These are phyloP conservation scores for Petunia axillaris DNA, from an alignment of 257 asterid genomes.

Conservation along the genomic window DNA sequence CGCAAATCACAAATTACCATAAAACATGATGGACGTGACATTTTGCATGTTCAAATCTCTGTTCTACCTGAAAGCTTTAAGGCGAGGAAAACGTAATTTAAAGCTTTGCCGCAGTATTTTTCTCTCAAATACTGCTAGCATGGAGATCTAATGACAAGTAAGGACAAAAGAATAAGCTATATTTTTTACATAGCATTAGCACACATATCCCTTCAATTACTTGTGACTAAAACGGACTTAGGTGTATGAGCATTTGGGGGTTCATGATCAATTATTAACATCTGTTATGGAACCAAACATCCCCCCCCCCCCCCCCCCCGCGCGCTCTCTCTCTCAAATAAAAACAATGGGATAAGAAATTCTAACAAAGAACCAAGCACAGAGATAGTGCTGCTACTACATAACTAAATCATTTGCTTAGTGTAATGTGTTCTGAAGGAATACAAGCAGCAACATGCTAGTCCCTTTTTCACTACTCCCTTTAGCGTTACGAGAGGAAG, in stretches of 20 bases:
- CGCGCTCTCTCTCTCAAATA: not conserved
- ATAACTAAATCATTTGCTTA: not conserved
- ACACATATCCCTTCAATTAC: not conserved
- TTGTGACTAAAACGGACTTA: not conserved
- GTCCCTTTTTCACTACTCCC: no score
- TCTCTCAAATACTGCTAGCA: not conserved
- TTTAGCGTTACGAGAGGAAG: no score
- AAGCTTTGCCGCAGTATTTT: not conserved
- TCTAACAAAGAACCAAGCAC: not conserved
- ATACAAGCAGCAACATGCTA: no score
- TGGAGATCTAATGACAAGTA: not conserved
- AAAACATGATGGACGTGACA: not conserved
- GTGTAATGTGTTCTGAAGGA: not conserved
- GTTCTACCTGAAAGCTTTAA: not conserved
- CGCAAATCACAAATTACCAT: not conserved
- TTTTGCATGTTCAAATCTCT: not conserved
- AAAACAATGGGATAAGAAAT: not conserved
- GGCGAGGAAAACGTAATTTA: not conserved
- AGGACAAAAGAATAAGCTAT: not conserved
- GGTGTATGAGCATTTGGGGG: not conserved
- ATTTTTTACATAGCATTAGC: not conserved
- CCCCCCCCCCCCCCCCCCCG: not conserved
- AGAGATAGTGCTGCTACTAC: not conserved
- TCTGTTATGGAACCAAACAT: not conserved
- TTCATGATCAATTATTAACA: conserved; percentile 10